These are phyloP conservation scores for Apophysomyces sp. DNA, from an alignment of 371 early-diverging fungal species.

Conservation along the genomic window DNA sequence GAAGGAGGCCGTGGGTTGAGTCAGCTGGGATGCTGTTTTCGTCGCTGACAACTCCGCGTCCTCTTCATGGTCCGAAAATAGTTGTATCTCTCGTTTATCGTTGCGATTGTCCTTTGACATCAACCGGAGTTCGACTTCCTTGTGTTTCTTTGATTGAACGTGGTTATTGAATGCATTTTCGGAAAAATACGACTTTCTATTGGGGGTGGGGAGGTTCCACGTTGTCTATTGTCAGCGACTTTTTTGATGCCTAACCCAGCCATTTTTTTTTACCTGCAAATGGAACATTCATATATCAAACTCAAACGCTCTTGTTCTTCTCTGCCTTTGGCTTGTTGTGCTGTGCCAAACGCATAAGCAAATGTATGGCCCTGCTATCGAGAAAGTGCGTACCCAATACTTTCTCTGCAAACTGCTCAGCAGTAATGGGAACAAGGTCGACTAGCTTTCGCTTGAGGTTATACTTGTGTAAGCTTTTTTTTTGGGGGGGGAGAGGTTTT, in stretches of 20 bases:
- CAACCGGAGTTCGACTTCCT: slow-evolving; percentile 60
- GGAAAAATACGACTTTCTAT: slow-evolving; percentile 69
- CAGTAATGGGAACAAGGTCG: slow-evolving; percentile 69
- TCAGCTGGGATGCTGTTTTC: not conserved
- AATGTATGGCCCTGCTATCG: not conserved
- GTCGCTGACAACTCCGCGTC: not conserved
- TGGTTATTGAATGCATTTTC: slow-evolving; percentile 91
- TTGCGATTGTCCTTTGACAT: not conserved
- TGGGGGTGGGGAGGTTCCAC: too few species aligned
- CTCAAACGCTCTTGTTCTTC: slow-evolving; percentile 41
- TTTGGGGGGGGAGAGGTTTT: not conserved
- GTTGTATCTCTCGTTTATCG: not conserved
- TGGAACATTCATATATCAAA: slow-evolving; percentile 36
- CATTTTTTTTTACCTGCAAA: slow-evolving; percentile 36
- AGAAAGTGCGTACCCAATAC: slow-evolving; percentile 42
- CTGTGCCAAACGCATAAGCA: slow-evolving; percentile 12
- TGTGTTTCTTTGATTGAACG: slow-evolving; percentile 88
- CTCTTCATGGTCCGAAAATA: not conserved
- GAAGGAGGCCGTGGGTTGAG: slow-evolving; percentile 31
- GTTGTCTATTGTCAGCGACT: not conserved
- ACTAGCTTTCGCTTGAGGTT: slow-evolving; percentile 88
- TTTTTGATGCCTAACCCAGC: not conserved
- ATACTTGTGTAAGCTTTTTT: slow-evolving; percentile 89
- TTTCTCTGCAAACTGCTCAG: slow-evolving; percentile 75
- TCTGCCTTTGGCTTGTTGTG: slow-evolving; percentile 45